phyloP scores from a whole-genome alignment of 306 rosid species.

The Cajanus cajan region DNA sequence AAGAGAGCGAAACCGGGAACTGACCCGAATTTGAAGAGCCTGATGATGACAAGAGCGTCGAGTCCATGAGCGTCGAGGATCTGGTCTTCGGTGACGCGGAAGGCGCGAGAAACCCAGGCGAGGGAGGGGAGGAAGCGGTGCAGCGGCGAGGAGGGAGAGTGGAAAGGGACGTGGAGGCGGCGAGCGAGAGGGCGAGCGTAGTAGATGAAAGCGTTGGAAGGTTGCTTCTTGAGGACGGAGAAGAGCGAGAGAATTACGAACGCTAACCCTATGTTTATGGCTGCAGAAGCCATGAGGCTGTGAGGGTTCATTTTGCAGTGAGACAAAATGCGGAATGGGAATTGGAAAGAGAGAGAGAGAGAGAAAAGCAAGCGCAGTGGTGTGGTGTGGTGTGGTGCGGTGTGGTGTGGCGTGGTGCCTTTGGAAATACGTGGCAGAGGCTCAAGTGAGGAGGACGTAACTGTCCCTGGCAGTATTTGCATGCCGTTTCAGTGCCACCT shows the following conservation, averaged over 20 bases:
- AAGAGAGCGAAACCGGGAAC: background rate
- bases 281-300: constrained; percentile 78
- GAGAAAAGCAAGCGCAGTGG: background rate
- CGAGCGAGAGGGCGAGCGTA: constrained; percentile 65
- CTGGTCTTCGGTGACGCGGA: constrained; percentile 58
- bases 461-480: background rate
- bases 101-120: constrained; percentile 67
- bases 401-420: constrained; percentile 34
- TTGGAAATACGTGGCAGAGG: constrained; percentile 45
- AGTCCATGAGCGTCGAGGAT: constrained; percentile 63
- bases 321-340: background rate
- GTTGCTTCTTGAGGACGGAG: constrained; percentile 78
- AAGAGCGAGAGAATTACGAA: constrained; percentile 66
- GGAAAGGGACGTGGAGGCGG: constrained; percentile 26
- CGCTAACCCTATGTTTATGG: constrained; percentile 78
- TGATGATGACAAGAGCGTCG: constrained; percentile 73
- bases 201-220: constrained; percentile 63
- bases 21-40: constrained; percentile 88
- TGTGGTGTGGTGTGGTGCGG: background rate
- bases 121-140: constrained; percentile 64
- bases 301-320: constrained; percentile 52
- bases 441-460: constrained; percentile 16
- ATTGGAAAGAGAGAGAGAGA: background rate
- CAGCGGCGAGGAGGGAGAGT: constrained; percentile 13
- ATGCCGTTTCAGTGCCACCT: background rate